These are phyloP conservation scores for Colletotrichum melonis DNA, from an alignment of 2,329 filamentous ascomycete species.

Conservation along the genomic window DNA sequence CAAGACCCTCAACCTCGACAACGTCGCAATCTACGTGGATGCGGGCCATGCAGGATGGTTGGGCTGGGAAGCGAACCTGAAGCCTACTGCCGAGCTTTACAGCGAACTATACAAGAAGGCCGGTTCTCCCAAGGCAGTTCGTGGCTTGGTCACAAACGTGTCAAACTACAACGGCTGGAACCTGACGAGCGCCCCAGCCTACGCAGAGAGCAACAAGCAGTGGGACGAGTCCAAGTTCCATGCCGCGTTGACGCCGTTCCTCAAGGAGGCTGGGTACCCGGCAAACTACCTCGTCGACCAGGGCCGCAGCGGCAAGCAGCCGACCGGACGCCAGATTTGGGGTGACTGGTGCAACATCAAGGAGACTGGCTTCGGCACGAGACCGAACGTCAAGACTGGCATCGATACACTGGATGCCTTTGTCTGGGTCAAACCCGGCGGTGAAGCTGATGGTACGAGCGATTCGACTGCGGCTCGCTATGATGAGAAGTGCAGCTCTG, in stretches of 20 bases:
- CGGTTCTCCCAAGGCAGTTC: conserved; percentile 47
- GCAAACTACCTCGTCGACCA: conserved; percentile 37
- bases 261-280: conserved; percentile 33
- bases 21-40: conserved; percentile 51
- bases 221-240: conserved; percentile 37
- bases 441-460: conserved; percentile 48
- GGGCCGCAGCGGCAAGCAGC: conserved; percentile 51
- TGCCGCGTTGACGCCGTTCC: conserved; percentile 30
- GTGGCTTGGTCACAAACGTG: conserved; percentile 50
- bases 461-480: conserved; percentile 53
- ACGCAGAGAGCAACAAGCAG: conserved; percentile 39
- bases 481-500: conserved; percentile 60
- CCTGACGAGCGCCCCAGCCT: conserved; percentile 37
- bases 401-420: conserved; percentile 64
- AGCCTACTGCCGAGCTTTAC: conserved; percentile 42
- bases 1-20: conserved; percentile 47
- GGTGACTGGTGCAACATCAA: conserved; percentile 70
- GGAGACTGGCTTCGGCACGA: conserved; percentile 65
- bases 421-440: conserved; percentile 70
- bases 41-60: conserved; percentile 52
- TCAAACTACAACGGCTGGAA: conserved; percentile 47
- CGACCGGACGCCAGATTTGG: conserved; percentile 62
- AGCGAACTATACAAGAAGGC: conserved; percentile 46
- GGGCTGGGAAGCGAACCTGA: conserved; percentile 46
- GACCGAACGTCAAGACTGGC: conserved; percentile 63